Evolutionary conservation across 345 rosid species (phyloP).

Genomic region (Citrus reticulata): DNA sequence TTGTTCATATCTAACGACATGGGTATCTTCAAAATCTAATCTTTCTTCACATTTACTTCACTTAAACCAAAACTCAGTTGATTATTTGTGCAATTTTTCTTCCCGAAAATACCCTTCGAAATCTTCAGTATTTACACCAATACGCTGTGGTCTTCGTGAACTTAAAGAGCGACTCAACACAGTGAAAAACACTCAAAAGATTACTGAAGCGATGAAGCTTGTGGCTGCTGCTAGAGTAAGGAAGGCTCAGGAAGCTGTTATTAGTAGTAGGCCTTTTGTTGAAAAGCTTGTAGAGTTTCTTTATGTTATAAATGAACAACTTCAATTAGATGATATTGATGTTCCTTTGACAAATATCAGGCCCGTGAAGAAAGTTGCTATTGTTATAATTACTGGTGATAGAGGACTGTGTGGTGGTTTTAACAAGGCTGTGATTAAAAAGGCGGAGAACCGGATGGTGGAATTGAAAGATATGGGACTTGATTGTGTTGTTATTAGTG

Average conservation of each 20-base stretch:
- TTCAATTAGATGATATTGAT: slow-evolving; percentile 60
- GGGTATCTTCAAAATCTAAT: slow-evolving; percentile 24
- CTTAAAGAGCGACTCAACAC: slow-evolving; percentile 51
- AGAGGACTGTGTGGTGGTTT: slow-evolving; percentile 86
- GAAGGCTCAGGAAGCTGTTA: slow-evolving; percentile 86
- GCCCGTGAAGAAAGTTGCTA: slow-evolving; percentile 72
- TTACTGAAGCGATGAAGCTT: slow-evolving; percentile 84
- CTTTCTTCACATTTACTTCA: slow-evolving; percentile 11
- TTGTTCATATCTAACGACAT: slow-evolving; percentile 26
- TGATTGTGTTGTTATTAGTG: slow-evolving; percentile 61
- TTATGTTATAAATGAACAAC: slow-evolving; percentile 42
- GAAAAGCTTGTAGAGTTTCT: slow-evolving; percentile 57
- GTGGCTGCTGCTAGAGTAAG: slow-evolving; percentile 81
- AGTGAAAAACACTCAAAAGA: slow-evolving; percentile 64
- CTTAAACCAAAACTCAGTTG: slow-evolving; percentile 30
- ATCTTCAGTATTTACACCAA: slow-evolving; percentile 1
- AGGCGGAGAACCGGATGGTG: slow-evolving; percentile 46
- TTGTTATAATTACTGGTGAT: slow-evolving; percentile 67
- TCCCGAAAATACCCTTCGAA: slow-evolving; percentile 1
- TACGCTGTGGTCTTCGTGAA: slow-evolving; percentile 61
- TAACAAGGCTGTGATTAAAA: slow-evolving; percentile 60
- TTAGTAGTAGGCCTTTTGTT: slow-evolving; percentile 67
- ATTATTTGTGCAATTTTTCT: slow-evolving; percentile 1
- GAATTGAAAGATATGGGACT: slow-evolving; percentile 61
- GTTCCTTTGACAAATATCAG: slow-evolving; percentile 62